Conservation (phyloP, 2,329 filamentous ascomycete genomes). For the Calonectria pseudoturangicola region DNA sequence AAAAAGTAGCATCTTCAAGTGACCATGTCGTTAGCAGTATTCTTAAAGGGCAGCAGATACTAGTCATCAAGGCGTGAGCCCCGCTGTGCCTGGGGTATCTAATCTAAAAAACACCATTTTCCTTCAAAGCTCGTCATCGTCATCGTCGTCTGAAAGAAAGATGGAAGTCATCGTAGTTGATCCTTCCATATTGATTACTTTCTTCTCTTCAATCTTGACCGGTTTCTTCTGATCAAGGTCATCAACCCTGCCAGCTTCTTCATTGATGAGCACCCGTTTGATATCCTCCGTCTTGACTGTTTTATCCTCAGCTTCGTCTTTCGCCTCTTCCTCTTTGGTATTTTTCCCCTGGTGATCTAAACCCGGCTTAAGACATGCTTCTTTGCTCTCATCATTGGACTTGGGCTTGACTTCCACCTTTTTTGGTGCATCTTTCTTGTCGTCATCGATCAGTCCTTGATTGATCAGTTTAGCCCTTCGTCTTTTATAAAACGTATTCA, state of each 20-base stretch:
- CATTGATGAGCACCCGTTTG: slow-evolving; percentile 19
- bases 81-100: slow-evolving; percentile 52
- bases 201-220: slow-evolving; percentile 43
- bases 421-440: slow-evolving; percentile 49
- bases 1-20: not conserved
- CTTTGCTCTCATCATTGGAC: slow-evolving; percentile 41
- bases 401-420: slow-evolving; percentile 31
- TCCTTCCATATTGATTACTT: slow-evolving; percentile 48
- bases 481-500: slow-evolving; percentile 86
- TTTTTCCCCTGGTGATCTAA: slow-evolving; percentile 34
- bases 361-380: slow-evolving; percentile 38
- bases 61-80: slow-evolving; percentile 8
- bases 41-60: not conserved
- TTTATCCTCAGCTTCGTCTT: slow-evolving; percentile 43
- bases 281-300: slow-evolving; percentile 45
- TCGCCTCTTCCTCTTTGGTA: slow-evolving; percentile 39
- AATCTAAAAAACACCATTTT: slow-evolving; percentile 35
- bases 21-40: not conserved
- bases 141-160: slow-evolving; percentile 62
- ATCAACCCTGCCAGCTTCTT: slow-evolving; percentile 33
- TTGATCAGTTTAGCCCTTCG: slow-evolving; percentile 73
- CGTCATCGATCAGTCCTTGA: slow-evolving; percentile 50
- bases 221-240: slow-evolving; percentile 18
- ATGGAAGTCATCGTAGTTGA: slow-evolving; percentile 58
- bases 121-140: slow-evolving; percentile 61